These are phyloP conservation scores for Leptomonas pyrrhocoris DNA, from an alignment of 208 protist species.

Conservation along the genomic window DNA sequence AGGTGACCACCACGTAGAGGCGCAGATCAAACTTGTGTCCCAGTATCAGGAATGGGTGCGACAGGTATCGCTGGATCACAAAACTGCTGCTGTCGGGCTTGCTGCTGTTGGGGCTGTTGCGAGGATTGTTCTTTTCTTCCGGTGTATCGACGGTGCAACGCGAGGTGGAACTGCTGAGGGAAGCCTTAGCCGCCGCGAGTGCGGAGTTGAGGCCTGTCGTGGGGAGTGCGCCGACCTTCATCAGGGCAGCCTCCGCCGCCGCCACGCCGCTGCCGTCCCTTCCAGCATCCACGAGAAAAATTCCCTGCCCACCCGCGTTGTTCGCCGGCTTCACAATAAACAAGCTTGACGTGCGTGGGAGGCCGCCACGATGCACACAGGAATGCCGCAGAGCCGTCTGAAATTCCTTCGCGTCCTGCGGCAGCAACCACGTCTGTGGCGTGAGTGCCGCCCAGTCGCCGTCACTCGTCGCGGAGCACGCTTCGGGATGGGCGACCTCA, in stretches of 20 bases:
- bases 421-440: slow-evolving; percentile 47
- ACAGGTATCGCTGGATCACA: slow-evolving; percentile 81
- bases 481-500: background rate
- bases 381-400: slow-evolving; percentile 22
- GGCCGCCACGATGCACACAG: background rate
- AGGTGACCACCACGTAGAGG: slow-evolving; percentile 92
- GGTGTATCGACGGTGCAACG: background rate
- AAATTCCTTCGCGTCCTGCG: slow-evolving; percentile 49
- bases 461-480: background rate
- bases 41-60: slow-evolving; percentile 76
- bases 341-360: background rate
- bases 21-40: slow-evolving; percentile 94
- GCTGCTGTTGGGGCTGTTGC: background rate
- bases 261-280: background rate
- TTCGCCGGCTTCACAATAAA: slow-evolving; percentile 84
- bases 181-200: background rate
- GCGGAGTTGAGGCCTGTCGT: background rate
- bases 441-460: slow-evolving; percentile 14
- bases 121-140: background rate
- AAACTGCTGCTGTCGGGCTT: slow-evolving; percentile 8
- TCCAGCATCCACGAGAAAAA: slow-evolving; percentile 51
- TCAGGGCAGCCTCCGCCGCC: slow-evolving; percentile 9
- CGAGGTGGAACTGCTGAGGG: background rate
- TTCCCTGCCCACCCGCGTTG: slow-evolving; percentile 68
- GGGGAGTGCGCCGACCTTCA: background rate